Evolutionary conservation across 1,284 basidiomycete genomes (phyloP).

Genomic region (Heterobasidion irregulare): DNA sequence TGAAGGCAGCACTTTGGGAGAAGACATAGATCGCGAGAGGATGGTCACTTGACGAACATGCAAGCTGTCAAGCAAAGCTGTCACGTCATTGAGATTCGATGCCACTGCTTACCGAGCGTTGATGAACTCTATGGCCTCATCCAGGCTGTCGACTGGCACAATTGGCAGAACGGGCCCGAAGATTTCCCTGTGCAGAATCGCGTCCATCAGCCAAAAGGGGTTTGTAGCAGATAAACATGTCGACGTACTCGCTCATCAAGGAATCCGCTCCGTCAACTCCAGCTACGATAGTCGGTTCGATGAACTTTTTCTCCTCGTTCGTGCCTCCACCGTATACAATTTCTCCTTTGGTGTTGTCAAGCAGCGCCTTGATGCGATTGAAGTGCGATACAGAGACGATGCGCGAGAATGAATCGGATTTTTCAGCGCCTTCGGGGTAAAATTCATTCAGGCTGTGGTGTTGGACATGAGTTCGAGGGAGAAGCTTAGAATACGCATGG

Average conservation of each 20-base stretch:
- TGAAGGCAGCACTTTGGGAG: slow-evolving; percentile 48
- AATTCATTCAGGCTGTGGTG: slow-evolving; percentile 38
- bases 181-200: slow-evolving; percentile 20
- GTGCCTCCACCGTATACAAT: slow-evolving; percentile 65
- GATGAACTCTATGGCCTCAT: slow-evolving; percentile 67
- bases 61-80: neutral
- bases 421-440: slow-evolving; percentile 40
- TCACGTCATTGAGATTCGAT: neutral
- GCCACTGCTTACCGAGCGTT: slow-evolving; percentile 39
- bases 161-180: slow-evolving; percentile 53
- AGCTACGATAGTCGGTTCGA: slow-evolving; percentile 63
- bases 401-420: slow-evolving; percentile 34
- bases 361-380: slow-evolving; percentile 50
- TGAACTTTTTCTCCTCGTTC: slow-evolving; percentile 48
- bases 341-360: slow-evolving; percentile 65
- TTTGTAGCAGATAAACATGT: neutral
- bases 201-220: neutral
- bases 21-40: slow-evolving; percentile 78
- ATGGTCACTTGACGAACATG: slow-evolving; percentile 42
- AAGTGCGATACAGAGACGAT: slow-evolving; percentile 50
- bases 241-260: slow-evolving; percentile 60
- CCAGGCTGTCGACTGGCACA: slow-evolving; percentile 63
- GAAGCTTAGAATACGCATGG: slow-evolving; percentile 5
- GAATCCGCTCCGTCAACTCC: slow-evolving; percentile 59
- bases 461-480: neutral